These are phyloP conservation scores for Yamadazyma membranifaciens DNA, from an alignment of 1,139 yeast species.

Conservation along the genomic window DNA sequence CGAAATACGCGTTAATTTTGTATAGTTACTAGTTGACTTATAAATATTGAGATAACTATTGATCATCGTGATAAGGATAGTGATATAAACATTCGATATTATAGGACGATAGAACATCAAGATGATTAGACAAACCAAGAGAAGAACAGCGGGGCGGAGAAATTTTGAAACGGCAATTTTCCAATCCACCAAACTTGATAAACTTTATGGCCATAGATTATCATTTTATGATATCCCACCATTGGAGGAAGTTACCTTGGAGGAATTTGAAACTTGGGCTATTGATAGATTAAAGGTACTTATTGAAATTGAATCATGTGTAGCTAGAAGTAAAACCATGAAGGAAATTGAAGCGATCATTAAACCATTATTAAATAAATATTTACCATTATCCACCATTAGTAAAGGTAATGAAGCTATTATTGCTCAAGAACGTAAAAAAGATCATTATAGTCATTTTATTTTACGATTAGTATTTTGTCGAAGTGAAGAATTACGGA, in stretches of 20 bases:
- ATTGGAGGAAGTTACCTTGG: conserved; percentile 77
- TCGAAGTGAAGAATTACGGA: conserved; percentile 81
- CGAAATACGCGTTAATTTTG: conserved; percentile 3
- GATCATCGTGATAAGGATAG: too few relatives aligned
- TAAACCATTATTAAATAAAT: conserved; percentile 62
- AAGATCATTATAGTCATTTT: conserved; percentile 91
- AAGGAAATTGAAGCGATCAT: conserved; percentile 66
- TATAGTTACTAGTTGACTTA: neutral
- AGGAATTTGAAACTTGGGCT: conserved; percentile 94
- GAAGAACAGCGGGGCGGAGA: conserved; percentile 73
- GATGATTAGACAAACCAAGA: conserved; percentile 76
- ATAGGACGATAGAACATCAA: too few relatives aligned
- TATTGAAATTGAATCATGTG: conserved; percentile 78
- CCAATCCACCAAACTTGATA: conserved; percentile 30
- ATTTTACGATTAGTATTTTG: conserved; percentile 88
- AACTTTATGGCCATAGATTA: conserved; percentile 33
- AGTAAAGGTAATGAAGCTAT: conserved; percentile 28
- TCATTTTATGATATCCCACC: conserved; percentile 79
- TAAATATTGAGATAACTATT: too few relatives aligned
- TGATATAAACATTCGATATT: too few relatives aligned
- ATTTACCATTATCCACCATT: conserved; percentile 56
- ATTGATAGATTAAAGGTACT: conserved; percentile 83
- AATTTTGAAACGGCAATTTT: conserved; percentile 52
- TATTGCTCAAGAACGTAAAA: conserved; percentile 59
- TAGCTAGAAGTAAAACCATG: conserved; percentile 60